phyloP scores from a whole-genome alignment of 345 rosid genomes.

The Brassica rapa region DNA sequence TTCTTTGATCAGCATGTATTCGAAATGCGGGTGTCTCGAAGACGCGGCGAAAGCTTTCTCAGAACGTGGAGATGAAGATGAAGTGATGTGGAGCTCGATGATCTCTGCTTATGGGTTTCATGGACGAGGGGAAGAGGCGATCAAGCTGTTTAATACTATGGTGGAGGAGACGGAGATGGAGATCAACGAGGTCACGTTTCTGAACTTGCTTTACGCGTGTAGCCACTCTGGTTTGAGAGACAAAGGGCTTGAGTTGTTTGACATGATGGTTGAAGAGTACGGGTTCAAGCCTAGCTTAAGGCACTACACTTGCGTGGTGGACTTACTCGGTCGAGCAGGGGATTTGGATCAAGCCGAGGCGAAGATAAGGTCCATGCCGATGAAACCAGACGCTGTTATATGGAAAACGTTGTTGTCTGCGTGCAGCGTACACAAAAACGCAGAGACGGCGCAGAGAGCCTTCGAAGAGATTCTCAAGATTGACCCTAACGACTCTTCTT shows the following conservation, averaged over 20 bases:
- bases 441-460: slow-evolving; percentile 57
- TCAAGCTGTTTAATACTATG: slow-evolving; percentile 61
- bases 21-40: slow-evolving; percentile 71
- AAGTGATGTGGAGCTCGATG: slow-evolving; percentile 81
- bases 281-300: slow-evolving; percentile 54
- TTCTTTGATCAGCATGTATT: slow-evolving; percentile 72
- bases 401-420: slow-evolving; percentile 85
- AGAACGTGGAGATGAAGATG: slow-evolving; percentile 59
- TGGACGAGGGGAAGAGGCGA: slow-evolving; percentile 65
- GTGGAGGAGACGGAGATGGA: slow-evolving; percentile 39
- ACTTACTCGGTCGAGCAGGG: slow-evolving; percentile 71
- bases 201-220: slow-evolving; percentile 77
- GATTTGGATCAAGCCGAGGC: slow-evolving; percentile 65
- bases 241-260: slow-evolving; percentile 59
- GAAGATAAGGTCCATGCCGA: slow-evolving; percentile 65
- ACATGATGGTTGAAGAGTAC: slow-evolving; percentile 54
- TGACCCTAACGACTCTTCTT: slow-evolving; percentile 68
- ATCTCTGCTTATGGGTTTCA: slow-evolving; percentile 82
- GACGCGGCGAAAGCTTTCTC: slow-evolving; percentile 60
- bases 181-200: slow-evolving; percentile 62
- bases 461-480: slow-evolving; percentile 59
- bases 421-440: slow-evolving; percentile 60
- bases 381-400: slow-evolving; percentile 57
- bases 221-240: slow-evolving; percentile 76
- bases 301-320: slow-evolving; percentile 74